Evolutionary conservation across 176 grass and related monocot genomes (phyloP).

Genomic region (Elymus sibiricus): DNA sequence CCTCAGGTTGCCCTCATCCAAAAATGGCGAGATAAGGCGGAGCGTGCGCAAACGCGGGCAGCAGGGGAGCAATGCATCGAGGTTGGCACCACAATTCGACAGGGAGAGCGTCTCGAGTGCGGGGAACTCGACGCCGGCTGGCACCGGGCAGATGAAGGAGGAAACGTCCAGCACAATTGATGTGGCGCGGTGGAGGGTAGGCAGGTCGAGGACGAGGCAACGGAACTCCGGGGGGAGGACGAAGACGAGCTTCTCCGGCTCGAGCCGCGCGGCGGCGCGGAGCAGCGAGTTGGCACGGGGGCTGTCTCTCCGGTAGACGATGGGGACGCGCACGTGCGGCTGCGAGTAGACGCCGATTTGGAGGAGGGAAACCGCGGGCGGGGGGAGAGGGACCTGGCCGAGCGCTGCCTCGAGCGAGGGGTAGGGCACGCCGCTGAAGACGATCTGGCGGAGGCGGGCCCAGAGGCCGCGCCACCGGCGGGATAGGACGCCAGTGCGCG

Average conservation of each 20-base stretch:
- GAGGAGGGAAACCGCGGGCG: not conserved
- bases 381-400: not conserved
- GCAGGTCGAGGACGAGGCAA: not conserved
- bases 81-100: not conserved
- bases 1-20: not conserved
- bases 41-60: too few relatives aligned
- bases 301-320: not conserved
- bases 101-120: not conserved
- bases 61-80: not conserved
- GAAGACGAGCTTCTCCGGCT: not conserved
- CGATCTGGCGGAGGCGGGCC: not conserved
- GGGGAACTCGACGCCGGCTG: not conserved
- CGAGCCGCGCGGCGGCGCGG: not conserved
- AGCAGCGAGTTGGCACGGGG: not conserved
- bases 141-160: not conserved
- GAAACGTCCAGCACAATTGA: not conserved
- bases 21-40: not conserved
- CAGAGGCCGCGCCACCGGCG: too few relatives aligned
- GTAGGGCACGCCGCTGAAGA: not conserved
- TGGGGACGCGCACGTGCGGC: not conserved
- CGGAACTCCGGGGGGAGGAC: not conserved
- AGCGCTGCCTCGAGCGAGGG: not conserved
- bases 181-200: not conserved
- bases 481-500: too few relatives aligned
- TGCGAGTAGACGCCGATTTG: not conserved